phyloP scores from a whole-genome alignment of 2,329 filamentous ascomycete genomes.

The Pseudogymnoascus sp. region DNA sequence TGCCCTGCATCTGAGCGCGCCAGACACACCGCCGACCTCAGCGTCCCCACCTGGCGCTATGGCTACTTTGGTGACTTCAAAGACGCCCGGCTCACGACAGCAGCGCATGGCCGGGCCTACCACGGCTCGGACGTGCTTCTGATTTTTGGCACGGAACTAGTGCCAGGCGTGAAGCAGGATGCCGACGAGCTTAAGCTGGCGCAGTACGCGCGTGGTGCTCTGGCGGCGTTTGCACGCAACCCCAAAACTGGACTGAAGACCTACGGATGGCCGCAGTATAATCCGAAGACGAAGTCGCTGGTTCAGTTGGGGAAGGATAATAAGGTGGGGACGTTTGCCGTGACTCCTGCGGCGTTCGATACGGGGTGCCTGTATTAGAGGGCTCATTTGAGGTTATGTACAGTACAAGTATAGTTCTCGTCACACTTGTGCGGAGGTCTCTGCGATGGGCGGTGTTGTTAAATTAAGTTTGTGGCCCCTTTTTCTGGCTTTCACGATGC shows the following conservation, averaged over 20 bases:
- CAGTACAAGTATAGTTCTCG: background rate
- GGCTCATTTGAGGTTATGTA: background rate
- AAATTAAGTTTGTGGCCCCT: background rate
- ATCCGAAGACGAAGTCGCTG: slow-evolving; percentile 19
- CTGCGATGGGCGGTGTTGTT: background rate
- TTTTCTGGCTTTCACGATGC: background rate
- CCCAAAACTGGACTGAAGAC: slow-evolving; percentile 27
- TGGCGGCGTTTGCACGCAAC: slow-evolving; percentile 33
- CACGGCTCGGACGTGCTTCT: slow-evolving; percentile 29
- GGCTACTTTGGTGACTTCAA: slow-evolving; percentile 31
- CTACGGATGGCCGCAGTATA: slow-evolving; percentile 27
- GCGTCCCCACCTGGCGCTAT: slow-evolving; percentile 31
- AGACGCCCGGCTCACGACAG: slow-evolving; percentile 23
- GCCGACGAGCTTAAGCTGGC: slow-evolving; percentile 25
- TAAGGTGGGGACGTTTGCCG: slow-evolving; percentile 18
- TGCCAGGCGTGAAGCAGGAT: slow-evolving; percentile 17
- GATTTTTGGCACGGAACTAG: slow-evolving; percentile 27
- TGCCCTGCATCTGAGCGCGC: slow-evolving; percentile 27
- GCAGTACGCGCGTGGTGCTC: slow-evolving; percentile 31
- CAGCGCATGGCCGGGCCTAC: slow-evolving; percentile 28
- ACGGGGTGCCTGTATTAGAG: background rate
- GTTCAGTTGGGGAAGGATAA: slow-evolving; percentile 24
- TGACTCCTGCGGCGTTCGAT: background rate
- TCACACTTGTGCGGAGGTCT: background rate
- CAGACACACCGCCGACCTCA: slow-evolving; percentile 20